A percentile compares a stretch with the other conserved stretches of the same genome.
Conservation (phyloP, 306 rosid species). For the Medicago arabica region DNA sequence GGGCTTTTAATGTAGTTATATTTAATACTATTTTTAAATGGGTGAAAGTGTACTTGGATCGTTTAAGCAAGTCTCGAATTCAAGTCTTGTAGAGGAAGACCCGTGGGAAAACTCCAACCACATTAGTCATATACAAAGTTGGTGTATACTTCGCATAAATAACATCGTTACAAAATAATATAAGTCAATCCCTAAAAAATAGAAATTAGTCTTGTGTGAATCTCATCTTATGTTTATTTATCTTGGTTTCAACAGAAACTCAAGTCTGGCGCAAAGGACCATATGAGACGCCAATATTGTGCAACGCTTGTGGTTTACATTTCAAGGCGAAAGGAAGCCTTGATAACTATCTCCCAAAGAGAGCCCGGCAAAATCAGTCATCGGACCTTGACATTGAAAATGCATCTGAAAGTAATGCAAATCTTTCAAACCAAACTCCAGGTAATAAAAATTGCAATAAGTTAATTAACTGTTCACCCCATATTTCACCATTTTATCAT, state of each 20-base stretch:
- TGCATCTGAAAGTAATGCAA: not conserved
- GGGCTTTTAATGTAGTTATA: too few relatives aligned
- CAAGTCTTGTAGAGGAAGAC: too few relatives aligned
- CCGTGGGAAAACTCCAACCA: too few relatives aligned
- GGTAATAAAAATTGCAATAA: not conserved
- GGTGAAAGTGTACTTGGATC: too few relatives aligned
- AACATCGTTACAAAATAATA: too few relatives aligned
- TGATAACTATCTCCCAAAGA: conserved; percentile 31
- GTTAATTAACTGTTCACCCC: too few relatives aligned
- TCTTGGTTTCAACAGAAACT: conserved; percentile 14
- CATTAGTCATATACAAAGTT: too few relatives aligned
- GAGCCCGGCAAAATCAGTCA: not conserved
- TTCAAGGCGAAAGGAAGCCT: conserved; percentile 35
- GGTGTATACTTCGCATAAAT: too few relatives aligned
- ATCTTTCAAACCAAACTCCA: not conserved
- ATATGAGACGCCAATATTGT: conserved; percentile 29
- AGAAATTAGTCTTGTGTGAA: not conserved
- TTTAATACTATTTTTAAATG: too few relatives aligned
- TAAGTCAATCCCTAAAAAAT: too few relatives aligned
- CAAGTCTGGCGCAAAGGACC: conserved; percentile 50
- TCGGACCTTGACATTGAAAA: not conserved
- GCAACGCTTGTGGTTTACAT: conserved; percentile 45
- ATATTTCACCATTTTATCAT: not conserved
- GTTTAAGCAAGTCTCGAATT: too few relatives aligned
- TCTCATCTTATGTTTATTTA: not conserved